phyloP scores from a whole-genome alignment of 208 protist species.

The Leishmania turanica region DNA sequence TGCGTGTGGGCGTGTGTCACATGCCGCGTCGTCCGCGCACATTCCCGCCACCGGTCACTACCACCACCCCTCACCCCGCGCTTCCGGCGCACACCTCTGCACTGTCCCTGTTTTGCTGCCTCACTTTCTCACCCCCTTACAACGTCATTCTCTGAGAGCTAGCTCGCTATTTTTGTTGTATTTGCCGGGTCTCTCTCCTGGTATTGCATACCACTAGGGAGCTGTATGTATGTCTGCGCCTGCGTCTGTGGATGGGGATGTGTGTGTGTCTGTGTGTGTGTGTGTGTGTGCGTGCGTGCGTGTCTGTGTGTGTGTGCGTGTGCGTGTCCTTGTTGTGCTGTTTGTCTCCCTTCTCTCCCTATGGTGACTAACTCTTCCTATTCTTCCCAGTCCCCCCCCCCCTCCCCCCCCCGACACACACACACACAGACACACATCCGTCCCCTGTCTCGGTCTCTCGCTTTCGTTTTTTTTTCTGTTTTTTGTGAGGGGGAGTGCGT shows the following conservation, averaged over 20 bases:
- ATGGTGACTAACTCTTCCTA: neutral
- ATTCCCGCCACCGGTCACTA: neutral
- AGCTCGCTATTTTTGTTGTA: neutral
- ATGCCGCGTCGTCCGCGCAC: neutral
- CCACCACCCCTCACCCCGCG: neutral
- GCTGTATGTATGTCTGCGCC: neutral
- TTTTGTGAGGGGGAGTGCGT: too few species aligned
- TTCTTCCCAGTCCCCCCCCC: too few species aligned
- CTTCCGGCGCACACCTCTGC: neutral
- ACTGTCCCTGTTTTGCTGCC: neutral
- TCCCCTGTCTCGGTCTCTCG: too few species aligned
- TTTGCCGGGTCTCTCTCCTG: neutral
- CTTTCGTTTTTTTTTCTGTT: too few species aligned
- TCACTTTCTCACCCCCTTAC: neutral
- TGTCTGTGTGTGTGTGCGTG: neutral
- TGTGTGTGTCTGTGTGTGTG: too few species aligned
- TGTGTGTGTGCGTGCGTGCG: neutral
- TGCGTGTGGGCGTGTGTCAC: neutral
- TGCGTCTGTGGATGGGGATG: too few species aligned
- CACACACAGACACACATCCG: too few species aligned
- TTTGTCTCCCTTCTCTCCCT: too few species aligned
- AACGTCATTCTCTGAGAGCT: neutral
- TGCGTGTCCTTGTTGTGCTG: neutral
- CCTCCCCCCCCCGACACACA: too few species aligned
- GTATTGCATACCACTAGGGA: neutral